Percentiles rank a stretch among this genome's conserved stretches.
Conservation (phyloP, 176 grass and related monocot species). For the Eleusine coracana region DNA sequence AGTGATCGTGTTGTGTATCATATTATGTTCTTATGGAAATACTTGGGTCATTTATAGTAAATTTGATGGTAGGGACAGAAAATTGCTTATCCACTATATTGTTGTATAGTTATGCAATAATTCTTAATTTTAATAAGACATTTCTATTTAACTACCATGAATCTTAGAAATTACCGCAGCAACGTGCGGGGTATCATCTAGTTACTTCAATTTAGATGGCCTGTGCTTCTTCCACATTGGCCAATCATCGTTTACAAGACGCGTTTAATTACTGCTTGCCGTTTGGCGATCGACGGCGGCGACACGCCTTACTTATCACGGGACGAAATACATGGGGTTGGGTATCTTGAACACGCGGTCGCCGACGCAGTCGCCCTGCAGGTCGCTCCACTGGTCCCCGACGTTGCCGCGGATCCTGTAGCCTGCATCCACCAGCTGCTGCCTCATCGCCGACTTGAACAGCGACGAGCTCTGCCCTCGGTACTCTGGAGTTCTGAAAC, state of each 20-base stretch:
- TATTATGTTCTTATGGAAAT: too few species aligned
- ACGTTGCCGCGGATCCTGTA: conserved; percentile 84
- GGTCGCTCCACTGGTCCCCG: conserved; percentile 96
- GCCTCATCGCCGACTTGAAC: conserved; percentile 85
- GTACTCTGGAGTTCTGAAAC: conserved; percentile 50
- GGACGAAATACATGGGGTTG: conserved; percentile 96
- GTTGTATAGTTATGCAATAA: too few species aligned
- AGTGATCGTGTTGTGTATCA: too few species aligned
- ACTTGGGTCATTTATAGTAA: too few species aligned
- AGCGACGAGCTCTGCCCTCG: conserved; percentile 63
- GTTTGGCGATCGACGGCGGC: not conserved
- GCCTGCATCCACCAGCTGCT: conserved; percentile 71
- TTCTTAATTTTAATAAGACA: too few species aligned
- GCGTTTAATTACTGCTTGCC: not conserved
- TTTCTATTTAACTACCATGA: too few species aligned
- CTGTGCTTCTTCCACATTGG: conserved; percentile 15
- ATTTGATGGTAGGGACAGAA: too few species aligned
- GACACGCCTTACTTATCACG: conserved; percentile 11
- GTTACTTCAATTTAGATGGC: not conserved
- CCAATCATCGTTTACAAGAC: conserved; percentile 33
- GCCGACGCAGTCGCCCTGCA: conserved; percentile 67
- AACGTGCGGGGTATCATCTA: too few species aligned
- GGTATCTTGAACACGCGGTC: conserved; percentile 93
- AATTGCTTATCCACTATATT: too few species aligned
- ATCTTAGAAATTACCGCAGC: too few species aligned